Evolutionary conservation across 75 land plant species (phyloP), one percentile per base, ranked within the genome.

Genomic region (Selaginella moellendorffii): DNA sequence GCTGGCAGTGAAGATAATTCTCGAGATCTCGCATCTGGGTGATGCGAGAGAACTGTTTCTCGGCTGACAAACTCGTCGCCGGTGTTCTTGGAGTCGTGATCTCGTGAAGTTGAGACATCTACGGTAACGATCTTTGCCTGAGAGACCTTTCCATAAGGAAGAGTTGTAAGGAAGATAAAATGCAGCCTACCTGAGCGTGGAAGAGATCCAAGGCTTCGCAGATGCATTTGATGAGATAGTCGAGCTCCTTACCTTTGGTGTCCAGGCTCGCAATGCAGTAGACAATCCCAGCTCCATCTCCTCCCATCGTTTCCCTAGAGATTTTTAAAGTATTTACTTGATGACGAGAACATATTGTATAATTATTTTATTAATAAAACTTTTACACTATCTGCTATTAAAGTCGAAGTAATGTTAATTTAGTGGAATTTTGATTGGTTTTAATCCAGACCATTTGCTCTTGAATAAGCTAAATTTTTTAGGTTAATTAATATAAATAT

Each of bases 251-350:
- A 2, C 75, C 75, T 71, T 91, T 91, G 24, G 97, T 85, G 54
- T 91, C 95, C 30, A 76, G 76, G 10, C 95, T 91, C 46, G 84
- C 97, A 30, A 91, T 73, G 66, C 93, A 88, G 74, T 77, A 88
- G 29, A 83, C 85, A 62, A 36, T 36, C 5, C 10, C 5, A 36
- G 46, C 46, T n/a, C n/a, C n/a, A n/a, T n/a, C n/a, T n/a, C n/a
- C n/a, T n/a, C n/a, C n/a, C n/a, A n/a, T n/a, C n/a, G n/a, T n/a
- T n/a, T n/a, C n/a, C n/a, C n/a, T n/a, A n/a, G n/a, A n/a, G n/a
- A n/a, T n/a, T n/a, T n/a, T n/a, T n/a, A n/a, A n/a, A n/a, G n/a
- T n/a, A n/a, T n/a, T n/a, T n/a, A n/a, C n/a, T n/a, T n/a, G n/a
- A n/a, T n/a, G n/a, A n/a, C n/a, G n/a, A n/a, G n/a, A n/a, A n/a